Evolutionary conservation across 2,329 filamentous ascomycete species (phyloP).

Genomic region (Hypomyces perniciosus): DNA sequence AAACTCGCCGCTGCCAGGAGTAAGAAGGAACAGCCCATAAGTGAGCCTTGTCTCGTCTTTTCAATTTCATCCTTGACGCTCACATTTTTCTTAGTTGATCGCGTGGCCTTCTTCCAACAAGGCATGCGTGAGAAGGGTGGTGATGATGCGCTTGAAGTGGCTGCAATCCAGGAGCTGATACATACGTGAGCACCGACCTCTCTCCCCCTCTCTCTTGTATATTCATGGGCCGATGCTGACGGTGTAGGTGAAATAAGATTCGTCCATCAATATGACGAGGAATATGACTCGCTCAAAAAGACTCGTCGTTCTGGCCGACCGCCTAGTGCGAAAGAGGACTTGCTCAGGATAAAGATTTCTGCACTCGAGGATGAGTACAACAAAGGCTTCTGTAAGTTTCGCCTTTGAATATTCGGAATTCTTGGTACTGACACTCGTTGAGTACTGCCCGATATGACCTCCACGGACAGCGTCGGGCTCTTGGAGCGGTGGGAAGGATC

Average conservation of each 20-base stretch:
- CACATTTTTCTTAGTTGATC: constrained; percentile 15
- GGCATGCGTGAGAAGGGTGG: constrained; percentile 45
- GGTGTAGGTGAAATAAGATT: constrained; percentile 40
- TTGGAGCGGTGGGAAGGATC: constrained; percentile 74
- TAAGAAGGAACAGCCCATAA: constrained; percentile 67
- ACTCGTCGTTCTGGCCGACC: constrained; percentile 73
- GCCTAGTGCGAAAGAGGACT: constrained; percentile 68
- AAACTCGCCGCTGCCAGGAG: constrained; percentile 63
- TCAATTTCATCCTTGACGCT: constrained; percentile 5
- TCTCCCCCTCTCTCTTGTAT: constrained; percentile 7
- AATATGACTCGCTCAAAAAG: constrained; percentile 59
- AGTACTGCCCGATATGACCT: constrained; percentile 71
- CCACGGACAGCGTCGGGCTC: constrained; percentile 56
- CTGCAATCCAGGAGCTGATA: constrained; percentile 56
- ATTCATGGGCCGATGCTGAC: constrained; percentile 14
- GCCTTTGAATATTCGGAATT: neutral
- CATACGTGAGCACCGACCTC: constrained; percentile 42
- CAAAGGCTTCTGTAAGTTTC: constrained; percentile 67
- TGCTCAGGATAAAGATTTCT: constrained; percentile 65
- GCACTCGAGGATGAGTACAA: constrained; percentile 73
- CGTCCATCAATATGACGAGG: constrained; percentile 64
- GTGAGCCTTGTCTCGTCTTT: constrained; percentile 40
- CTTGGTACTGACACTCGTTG: constrained; percentile 9
- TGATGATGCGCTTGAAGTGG: constrained; percentile 44
- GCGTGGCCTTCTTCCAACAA: constrained; percentile 61